These are phyloP conservation scores for Spergularia azorica DNA, from an alignment of 179 eudicot species.

Conservation along the genomic window DNA sequence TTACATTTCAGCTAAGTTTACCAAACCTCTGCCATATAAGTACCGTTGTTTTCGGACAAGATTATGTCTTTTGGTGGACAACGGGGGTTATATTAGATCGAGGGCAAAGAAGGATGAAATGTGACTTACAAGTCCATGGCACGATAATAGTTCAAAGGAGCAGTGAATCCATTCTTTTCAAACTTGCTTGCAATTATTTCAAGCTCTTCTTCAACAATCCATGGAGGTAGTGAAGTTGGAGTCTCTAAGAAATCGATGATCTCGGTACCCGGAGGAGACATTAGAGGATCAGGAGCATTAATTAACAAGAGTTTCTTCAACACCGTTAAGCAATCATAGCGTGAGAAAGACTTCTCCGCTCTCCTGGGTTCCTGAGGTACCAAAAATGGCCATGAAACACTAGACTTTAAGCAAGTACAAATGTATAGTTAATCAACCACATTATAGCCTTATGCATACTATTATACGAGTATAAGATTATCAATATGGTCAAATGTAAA, in stretches of 20 bases:
- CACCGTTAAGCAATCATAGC: conserved; percentile 29
- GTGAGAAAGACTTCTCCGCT: conserved; percentile 33
- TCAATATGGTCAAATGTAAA: too few species aligned
- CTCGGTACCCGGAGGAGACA: conserved; percentile 31
- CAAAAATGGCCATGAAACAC: not conserved
- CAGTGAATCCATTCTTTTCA: conserved; percentile 33
- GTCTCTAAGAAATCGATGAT: conserved; percentile 33
- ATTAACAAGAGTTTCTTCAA: conserved; percentile 29
- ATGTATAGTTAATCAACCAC: too few species aligned
- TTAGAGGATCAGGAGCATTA: conserved; percentile 28
- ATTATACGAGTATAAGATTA: too few species aligned
- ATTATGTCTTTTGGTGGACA: too few species aligned
- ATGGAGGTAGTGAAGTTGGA: conserved; percentile 29
- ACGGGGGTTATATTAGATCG: too few species aligned
- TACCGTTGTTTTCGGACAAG: too few species aligned
- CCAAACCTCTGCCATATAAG: too few species aligned
- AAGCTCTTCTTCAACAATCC: conserved; percentile 32
- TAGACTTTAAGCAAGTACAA: not conserved
- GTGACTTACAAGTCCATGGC: conserved; percentile 30
- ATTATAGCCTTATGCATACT: too few species aligned
- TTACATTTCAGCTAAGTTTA: too few species aligned
- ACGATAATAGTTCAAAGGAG: conserved; percentile 32
- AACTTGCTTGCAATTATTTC: conserved; percentile 18
- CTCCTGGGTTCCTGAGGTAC: conserved; percentile 29
- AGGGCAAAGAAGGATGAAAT: too few species aligned